Base-by-base conservation (phyloP, 345 rosid genomes). In the Gossypium raimondii region DNA sequence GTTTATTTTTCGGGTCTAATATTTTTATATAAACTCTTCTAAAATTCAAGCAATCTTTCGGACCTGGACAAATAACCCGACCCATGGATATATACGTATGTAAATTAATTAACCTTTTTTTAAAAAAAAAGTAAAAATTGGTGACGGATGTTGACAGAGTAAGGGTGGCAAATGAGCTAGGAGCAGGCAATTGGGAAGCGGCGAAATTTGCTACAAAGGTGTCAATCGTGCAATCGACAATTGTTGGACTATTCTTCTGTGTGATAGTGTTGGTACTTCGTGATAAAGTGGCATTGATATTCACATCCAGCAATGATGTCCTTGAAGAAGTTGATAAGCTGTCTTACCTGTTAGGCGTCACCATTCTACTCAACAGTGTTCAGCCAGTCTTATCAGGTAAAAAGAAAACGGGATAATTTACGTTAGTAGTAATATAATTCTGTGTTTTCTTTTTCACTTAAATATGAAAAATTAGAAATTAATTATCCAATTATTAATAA, bases 321-420 rank as follows among this genome's bases (percentile, higher is more conserved):
- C 80, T 86, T 11, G 1, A 62, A 2, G 81, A 78, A 69, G 86
- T 86, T 5, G 73, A 82, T 34, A 55, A 58, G 2, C 82, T 86
- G 22, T 67, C 86, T 2, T 29, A 65, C 52, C 78, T 82, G 6
- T 62, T 84, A 38, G 87, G 79, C 61, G 4, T 81, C 22, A 75
- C 86, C 10, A 77, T 86, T 56, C 82, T 86, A n/a, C 79, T 86
- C 0, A 84, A 86, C 78, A 84, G 86, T 64, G 80, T 86, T 50
- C 89, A 86, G 29, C 86, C 87, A 65, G 84, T 86, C 67, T 50
- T 84, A 45, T 86, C 89, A 60, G 89, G 89, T 84, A 66, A 1
- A 57, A 34, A 0, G 1, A 34, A 34, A 34, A 34, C 38, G 6
- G 38, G 41, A 34, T 34, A 5, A 34, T 34, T 34, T 34, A 34